Percentiles rank a stretch among this genome's conserved stretches.
phyloP scores from a whole-genome alignment of 192 early-diverging fungal genomes.

The Rhizoclosmatium globosum region DNA sequence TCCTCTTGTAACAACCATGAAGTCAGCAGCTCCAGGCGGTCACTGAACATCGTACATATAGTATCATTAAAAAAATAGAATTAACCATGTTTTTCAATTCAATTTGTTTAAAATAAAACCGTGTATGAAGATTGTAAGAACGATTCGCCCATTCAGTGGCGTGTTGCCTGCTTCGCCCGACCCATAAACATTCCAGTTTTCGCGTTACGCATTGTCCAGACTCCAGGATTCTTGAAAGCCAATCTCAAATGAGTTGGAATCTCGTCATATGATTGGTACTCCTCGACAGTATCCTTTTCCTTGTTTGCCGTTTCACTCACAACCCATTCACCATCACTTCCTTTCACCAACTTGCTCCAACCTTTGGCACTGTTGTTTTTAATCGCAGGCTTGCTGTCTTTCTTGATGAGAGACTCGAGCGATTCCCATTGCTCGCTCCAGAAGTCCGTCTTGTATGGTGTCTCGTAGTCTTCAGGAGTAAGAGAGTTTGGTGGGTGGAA shows the following conservation, averaged over 20 bases:
- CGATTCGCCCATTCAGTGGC: background rate
- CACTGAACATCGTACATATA: background rate
- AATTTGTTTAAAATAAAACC: background rate
- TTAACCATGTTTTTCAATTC: background rate
- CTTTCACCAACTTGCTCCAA: slow-evolving; percentile 14
- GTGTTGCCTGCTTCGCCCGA: slow-evolving; percentile 18
- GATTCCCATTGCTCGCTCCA: slow-evolving; percentile 24
- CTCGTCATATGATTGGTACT: slow-evolving; percentile 15
- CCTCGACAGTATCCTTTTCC: background rate
- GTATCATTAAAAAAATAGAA: background rate
- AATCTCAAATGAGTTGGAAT: slow-evolving; percentile 19
- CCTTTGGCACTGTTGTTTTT: slow-evolving; percentile 21
- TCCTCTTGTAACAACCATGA: slow-evolving; percentile 39
- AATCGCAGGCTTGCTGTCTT: background rate
- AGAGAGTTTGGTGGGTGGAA: slow-evolving; percentile 43
- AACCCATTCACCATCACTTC: background rate
- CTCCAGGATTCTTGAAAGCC: slow-evolving; percentile 31
- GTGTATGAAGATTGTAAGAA: background rate
- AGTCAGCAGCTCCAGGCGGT: background rate
- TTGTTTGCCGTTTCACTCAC: background rate
- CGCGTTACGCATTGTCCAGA: slow-evolving; percentile 21
- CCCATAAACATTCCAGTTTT: slow-evolving; percentile 32
- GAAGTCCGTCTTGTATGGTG: slow-evolving; percentile 40
- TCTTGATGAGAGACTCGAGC: slow-evolving; percentile 1
- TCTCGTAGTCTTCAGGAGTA: slow-evolving; percentile 3